Evolutionary conservation across 1,139 yeast species (phyloP).

Genomic region (Candida sp.): DNA sequence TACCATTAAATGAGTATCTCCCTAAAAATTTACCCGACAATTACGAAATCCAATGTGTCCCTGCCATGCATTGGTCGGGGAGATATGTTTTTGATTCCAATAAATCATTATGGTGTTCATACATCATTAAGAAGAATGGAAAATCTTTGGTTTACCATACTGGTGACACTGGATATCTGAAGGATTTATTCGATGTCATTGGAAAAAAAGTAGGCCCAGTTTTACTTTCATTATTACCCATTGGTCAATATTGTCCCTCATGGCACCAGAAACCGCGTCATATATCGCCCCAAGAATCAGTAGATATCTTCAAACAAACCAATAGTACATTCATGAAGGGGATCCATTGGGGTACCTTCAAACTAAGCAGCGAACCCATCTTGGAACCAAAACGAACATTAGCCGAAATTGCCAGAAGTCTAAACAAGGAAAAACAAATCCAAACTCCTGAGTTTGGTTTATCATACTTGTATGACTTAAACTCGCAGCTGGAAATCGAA

Average conservation of each 20-base stretch:
- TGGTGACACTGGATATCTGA: conserved; percentile 90
- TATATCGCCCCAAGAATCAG: conserved; percentile 75
- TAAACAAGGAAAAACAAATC: conserved; percentile 12
- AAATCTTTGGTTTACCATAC: conserved; percentile 81
- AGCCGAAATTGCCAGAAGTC: conserved; percentile 17
- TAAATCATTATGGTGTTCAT: conserved; percentile 85
- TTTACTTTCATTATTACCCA: conserved; percentile 73
- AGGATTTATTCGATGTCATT: conserved; percentile 65
- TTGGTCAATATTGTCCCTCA: conserved; percentile 93
- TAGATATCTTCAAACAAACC: conserved; percentile 63
- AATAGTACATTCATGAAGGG: conserved; percentile 69
- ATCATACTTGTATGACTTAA: conserved; percentile 35
- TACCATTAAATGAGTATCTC: conserved; percentile 36
- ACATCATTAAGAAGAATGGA: conserved; percentile 60
- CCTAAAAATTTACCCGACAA: conserved; percentile 36
- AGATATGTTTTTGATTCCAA: conserved; percentile 75
- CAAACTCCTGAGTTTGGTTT: conserved; percentile 41
- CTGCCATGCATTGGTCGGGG: conserved; percentile 99
- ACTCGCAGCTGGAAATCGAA: conserved; percentile 9
- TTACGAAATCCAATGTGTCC: conserved; percentile 83
- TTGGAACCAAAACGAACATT: conserved; percentile 66
- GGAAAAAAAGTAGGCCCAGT: conserved; percentile 63
- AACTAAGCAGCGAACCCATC: conserved; percentile 82
- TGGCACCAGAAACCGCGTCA: conserved; percentile 95
- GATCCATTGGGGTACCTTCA: conserved; percentile 96